Conservation (phyloP, 257 asterid genomes). For the Solanum rostratum region DNA sequence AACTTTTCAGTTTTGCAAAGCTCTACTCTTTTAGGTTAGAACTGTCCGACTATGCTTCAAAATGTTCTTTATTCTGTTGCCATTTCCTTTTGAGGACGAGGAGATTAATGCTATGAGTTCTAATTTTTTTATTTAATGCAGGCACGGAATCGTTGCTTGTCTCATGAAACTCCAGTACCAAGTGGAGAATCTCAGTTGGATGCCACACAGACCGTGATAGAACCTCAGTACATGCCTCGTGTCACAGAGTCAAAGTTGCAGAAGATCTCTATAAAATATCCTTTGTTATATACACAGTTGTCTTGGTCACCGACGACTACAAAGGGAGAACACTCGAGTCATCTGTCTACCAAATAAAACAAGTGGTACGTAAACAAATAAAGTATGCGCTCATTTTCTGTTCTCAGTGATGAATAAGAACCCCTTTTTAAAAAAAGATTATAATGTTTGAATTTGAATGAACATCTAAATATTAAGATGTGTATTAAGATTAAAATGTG, state of each 20-base stretch:
- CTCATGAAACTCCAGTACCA: slow-evolving; percentile 33
- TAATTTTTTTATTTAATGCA: slow-evolving; percentile 13
- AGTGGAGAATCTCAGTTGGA: slow-evolving; percentile 21
- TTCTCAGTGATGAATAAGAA: not conserved
- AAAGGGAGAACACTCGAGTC: not conserved
- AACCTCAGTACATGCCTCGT: slow-evolving; percentile 40
- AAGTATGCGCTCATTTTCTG: not conserved
- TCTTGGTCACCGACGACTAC: not conserved
- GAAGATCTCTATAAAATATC: slow-evolving; percentile 46
- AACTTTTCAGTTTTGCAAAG: not conserved
- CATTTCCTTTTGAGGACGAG: not conserved
- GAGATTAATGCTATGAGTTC: not conserved
- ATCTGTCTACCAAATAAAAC: not conserved
- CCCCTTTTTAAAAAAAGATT: not conserved
- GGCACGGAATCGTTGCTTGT: slow-evolving; percentile 46
- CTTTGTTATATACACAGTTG: slow-evolving; percentile 3
- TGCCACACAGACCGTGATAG: slow-evolving; percentile 16
- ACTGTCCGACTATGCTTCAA: not conserved
- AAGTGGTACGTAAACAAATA: not conserved
- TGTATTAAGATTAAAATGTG: not conserved
- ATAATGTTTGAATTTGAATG: not conserved
- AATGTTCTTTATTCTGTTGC: not conserved
- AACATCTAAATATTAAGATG: not conserved
- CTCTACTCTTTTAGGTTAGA: not conserved
- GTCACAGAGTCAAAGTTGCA: slow-evolving; percentile 35